Percentiles rank a stretch among this genome's conserved stretches.
These are phyloP conservation scores for Sisymbrium altissimum DNA, from an alignment of 345 rosid genomes.

Conservation along the genomic window DNA sequence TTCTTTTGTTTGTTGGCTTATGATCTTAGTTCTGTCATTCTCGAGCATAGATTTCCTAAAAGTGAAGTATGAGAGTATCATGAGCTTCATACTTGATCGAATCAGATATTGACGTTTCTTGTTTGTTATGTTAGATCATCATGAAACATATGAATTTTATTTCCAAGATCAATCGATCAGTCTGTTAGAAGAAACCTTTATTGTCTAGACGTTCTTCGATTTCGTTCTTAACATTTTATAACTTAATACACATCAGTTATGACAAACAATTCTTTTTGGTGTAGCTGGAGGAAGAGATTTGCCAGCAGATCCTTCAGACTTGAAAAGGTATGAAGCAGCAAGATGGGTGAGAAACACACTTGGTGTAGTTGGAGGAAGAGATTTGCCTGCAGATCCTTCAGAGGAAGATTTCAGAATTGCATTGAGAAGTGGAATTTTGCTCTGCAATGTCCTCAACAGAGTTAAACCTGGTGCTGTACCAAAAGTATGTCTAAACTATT, in stretches of 20 bases:
- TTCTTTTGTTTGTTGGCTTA: background rate
- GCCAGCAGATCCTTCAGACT: constrained; percentile 53
- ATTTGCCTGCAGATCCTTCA: constrained; percentile 92
- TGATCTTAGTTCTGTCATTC: no score
- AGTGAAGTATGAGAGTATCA: background rate
- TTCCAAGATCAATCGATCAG: background rate
- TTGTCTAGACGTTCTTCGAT: background rate
- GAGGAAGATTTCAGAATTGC: constrained; percentile 92
- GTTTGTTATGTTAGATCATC: background rate
- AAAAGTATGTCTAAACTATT: constrained; percentile 43
- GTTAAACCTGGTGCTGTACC: constrained; percentile 81
- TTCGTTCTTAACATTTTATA: background rate
- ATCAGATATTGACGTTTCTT: background rate
- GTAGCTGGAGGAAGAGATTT: constrained; percentile 81
- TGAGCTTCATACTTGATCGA: background rate
- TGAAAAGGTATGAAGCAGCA: constrained; percentile 83
- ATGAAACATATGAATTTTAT: background rate
- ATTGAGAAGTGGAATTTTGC: constrained; percentile 84
- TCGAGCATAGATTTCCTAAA: no score
- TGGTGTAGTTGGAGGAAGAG: constrained; percentile 85
- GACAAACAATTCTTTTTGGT: constrained; percentile 41
- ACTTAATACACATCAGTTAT: background rate
- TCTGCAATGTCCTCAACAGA: constrained; percentile 84
- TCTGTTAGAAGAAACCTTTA: background rate
- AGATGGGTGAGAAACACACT: constrained; percentile 78